Evolutionary conservation across 495 filamentous ascomycete genomes (phyloP).

Genomic region (Neurospora sp.): DNA sequence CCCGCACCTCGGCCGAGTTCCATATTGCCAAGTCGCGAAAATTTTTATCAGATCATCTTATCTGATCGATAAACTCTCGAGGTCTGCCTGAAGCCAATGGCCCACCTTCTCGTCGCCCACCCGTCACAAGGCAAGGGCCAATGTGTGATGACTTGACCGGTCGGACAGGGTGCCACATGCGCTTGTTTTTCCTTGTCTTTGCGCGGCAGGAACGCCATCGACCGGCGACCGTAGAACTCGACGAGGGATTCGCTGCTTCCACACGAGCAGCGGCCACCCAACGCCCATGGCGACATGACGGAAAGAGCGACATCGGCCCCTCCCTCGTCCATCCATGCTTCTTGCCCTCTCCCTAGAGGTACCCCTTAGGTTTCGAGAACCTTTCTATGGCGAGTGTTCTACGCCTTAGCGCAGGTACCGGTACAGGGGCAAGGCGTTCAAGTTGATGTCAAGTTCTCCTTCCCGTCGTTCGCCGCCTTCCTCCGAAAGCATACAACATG

Average conservation of each 20-base stretch:
- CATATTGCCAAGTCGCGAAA: neutral
- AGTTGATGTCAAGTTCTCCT: neutral
- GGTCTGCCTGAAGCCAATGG: neutral
- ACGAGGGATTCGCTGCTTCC: neutral
- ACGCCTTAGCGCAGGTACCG: neutral
- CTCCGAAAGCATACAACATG: neutral
- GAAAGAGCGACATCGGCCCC: neutral
- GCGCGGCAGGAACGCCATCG: neutral
- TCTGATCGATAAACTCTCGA: slow-evolving; percentile 6
- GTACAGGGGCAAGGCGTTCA: neutral
- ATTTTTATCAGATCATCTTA: slow-evolving; percentile 14
- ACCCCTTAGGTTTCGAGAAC: neutral
- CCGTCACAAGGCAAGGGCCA: neutral
- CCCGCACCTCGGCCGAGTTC: neutral
- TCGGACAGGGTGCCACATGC: neutral
- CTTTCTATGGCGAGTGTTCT: neutral
- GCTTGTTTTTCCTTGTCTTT: neutral
- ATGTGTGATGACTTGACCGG: neutral
- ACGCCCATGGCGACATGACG: neutral
- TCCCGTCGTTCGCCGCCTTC: neutral
- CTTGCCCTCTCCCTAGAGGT: neutral
- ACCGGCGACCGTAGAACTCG: neutral
- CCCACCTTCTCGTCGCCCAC: neutral
- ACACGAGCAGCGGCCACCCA: neutral
- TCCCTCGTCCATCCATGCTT: neutral